Evolutionary conservation across 345 rosid species (phyloP).

Genomic region (Syzygium aqueum): DNA sequence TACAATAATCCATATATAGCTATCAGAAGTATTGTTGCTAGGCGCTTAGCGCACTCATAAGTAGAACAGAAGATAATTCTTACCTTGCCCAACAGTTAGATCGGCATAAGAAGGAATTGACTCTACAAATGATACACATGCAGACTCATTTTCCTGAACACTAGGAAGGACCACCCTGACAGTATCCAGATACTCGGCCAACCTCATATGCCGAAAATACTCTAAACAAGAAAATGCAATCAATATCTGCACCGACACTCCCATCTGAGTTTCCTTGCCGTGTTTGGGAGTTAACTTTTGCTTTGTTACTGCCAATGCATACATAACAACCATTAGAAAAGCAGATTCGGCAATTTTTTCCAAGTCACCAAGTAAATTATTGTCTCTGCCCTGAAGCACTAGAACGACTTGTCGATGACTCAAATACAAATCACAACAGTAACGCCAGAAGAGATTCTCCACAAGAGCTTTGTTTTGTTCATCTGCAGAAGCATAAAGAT

Average conservation of each 20-base stretch:
- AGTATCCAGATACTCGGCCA: conserved; percentile 87
- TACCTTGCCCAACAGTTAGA: conserved; percentile 68
- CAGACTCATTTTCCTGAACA: conserved; percentile 69
- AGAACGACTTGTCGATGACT: conserved; percentile 61
- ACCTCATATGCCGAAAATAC: conserved; percentile 71
- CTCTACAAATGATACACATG: conserved; percentile 60
- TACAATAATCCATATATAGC: neutral
- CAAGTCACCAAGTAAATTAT: conserved; percentile 42
- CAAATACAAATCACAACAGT: conserved; percentile 63
- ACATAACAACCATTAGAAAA: conserved; percentile 84
- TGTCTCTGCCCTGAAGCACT: conserved; percentile 48
- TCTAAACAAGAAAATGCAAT: conserved; percentile 78
- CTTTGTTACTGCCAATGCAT: conserved; percentile 66
- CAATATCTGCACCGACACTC: conserved; percentile 58
- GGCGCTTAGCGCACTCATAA: neutral
- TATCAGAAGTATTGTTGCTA: neutral
- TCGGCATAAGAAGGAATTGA: conserved; percentile 67
- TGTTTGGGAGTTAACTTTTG: conserved; percentile 42
- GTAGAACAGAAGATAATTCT: neutral
- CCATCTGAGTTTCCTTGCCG: conserved; percentile 45
- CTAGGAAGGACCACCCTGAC: conserved; percentile 60
- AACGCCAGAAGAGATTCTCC: conserved; percentile 68
- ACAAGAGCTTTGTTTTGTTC: conserved; percentile 47
- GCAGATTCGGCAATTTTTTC: conserved; percentile 90
- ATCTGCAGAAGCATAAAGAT: conserved; percentile 55